Conservation (phyloP, 2,329 filamentous ascomycete genomes). For the Tolypocladium sp. region DNA sequence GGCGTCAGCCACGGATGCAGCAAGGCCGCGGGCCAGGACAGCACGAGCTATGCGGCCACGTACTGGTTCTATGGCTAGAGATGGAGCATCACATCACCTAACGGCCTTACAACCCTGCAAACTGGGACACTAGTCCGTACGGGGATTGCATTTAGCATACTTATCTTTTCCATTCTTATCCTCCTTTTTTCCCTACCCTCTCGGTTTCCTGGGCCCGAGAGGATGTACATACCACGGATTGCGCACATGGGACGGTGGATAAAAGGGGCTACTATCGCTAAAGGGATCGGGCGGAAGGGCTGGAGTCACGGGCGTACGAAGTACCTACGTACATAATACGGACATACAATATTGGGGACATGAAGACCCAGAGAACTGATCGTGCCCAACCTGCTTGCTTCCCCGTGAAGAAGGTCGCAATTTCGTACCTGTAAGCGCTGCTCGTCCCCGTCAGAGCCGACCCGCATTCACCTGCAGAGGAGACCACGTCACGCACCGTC, state of each 20-base stretch:
- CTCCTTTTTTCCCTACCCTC: not conserved
- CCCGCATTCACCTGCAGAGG: not conserved
- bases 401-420: not conserved
- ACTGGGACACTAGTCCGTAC: not conserved
- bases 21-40: conserved; percentile 30
- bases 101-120: not conserved
- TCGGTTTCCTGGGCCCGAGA: not conserved
- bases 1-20: conserved; percentile 36
- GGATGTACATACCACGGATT: not conserved
- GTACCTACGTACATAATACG: not conserved
- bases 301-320: not conserved
- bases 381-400: not conserved
- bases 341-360: not conserved
- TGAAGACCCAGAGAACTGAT: not conserved
- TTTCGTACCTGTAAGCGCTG: not conserved
- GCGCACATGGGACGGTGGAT: not conserved
- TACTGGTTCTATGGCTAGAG: conserved; percentile 47
- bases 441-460: not conserved
- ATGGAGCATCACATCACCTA: not conserved
- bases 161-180: not conserved
- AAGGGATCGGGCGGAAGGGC: not conserved
- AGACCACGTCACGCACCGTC: not conserved
- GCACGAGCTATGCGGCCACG: conserved; percentile 45
- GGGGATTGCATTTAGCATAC: not conserved
- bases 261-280: not conserved